These are phyloP conservation scores for Begonia masoniana DNA, from an alignment of 306 rosid species.

Conservation along the genomic window DNA sequence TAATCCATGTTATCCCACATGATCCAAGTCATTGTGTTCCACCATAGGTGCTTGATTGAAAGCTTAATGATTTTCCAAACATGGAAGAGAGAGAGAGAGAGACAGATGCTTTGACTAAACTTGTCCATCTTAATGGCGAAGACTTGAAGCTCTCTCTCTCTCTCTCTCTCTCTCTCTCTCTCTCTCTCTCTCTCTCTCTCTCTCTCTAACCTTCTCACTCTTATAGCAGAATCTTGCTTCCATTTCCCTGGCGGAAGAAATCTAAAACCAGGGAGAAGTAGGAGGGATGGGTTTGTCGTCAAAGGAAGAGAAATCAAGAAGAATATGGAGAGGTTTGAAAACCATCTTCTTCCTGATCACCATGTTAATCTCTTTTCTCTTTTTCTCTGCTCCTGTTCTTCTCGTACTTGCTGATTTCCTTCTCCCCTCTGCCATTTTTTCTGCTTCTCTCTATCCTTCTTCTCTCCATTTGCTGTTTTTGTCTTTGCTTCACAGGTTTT, in stretches of 20 bases:
- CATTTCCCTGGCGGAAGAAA: background rate
- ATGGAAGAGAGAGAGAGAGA: no score
- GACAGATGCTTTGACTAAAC: no score
- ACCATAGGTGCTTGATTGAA: no score
- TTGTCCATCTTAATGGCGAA: no score
- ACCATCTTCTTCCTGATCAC: conserved; percentile 73
- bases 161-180: no score
- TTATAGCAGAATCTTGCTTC: background rate
- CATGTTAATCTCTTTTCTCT: conserved; percentile 65
- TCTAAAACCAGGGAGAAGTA: background rate
- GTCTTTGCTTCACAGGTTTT: conserved; percentile 36
- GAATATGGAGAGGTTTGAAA: conserved; percentile 51
- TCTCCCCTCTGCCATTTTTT: conserved; percentile 62
- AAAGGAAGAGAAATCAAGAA: conserved; percentile 63
- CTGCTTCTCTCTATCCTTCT: conserved; percentile 38
- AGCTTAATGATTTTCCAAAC: no score
- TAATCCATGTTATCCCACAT: no score
- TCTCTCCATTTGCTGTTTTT: conserved; percentile 9
- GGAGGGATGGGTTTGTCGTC: conserved; percentile 49
- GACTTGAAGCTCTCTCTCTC: no score
- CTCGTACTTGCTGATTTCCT: conserved; percentile 60
- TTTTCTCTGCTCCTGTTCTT: conserved; percentile 75
- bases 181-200: no score
- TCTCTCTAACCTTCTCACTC: no score
- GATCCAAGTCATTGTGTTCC: no score